These are phyloP conservation scores for Solanum hybrid DNA, from an alignment of 305 asterid genomes.

Conservation along the genomic window DNA sequence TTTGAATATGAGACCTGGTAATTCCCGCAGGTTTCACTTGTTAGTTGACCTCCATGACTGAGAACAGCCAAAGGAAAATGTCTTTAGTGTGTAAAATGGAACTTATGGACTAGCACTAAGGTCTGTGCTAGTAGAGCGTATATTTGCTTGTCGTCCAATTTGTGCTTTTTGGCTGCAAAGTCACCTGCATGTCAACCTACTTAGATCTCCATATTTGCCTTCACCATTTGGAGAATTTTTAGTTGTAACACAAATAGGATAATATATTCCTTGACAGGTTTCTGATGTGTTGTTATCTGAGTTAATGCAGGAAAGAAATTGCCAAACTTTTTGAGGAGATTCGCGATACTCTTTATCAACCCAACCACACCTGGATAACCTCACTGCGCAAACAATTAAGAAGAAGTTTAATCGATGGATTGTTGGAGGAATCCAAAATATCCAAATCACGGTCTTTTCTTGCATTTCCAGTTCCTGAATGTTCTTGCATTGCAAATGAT, in stretches of 20 bases:
- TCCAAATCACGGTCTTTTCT: slow-evolving; percentile 53
- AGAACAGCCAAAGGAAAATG: background rate
- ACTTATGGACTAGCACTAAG: background rate
- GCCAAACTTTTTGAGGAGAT: slow-evolving; percentile 53
- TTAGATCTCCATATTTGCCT: background rate
- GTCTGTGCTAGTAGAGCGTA: background rate
- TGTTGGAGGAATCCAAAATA: slow-evolving; percentile 29
- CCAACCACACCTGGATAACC: slow-evolving; percentile 66
- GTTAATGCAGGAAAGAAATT: slow-evolving; percentile 43
- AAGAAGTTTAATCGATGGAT: slow-evolving; percentile 43
- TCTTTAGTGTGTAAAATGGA: background rate
- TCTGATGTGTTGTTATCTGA: background rate
- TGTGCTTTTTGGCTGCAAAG: background rate
- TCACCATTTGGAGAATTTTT: background rate
- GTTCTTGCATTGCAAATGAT: slow-evolving; percentile 43
- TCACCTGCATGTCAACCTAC: background rate
- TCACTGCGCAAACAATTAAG: slow-evolving; percentile 49
- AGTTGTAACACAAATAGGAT: background rate
- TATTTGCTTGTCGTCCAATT: background rate
- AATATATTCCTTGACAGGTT: background rate
- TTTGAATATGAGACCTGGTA: background rate
- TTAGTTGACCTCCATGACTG: background rate
- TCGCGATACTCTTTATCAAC: slow-evolving; percentile 61
- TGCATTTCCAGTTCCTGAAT: slow-evolving; percentile 78
- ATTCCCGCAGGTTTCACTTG: background rate